Evolutionary conservation across 805 yeast species (phyloP), one percentile per base, ranked within the genome.

Genomic region (Alloascoidea hylecoeti): DNA sequence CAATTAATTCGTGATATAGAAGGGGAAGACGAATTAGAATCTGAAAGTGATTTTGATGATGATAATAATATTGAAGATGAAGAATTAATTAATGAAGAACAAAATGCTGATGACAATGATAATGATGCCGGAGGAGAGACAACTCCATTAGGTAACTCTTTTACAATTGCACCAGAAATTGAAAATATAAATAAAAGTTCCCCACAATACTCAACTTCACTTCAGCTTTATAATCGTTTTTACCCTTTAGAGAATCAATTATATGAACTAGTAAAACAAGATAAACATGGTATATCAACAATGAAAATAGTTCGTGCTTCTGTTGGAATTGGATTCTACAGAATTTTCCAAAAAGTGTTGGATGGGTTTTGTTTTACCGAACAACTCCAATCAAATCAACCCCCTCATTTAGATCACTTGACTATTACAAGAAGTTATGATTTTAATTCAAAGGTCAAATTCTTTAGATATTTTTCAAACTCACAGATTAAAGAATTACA

Each of bases 401-500:
- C 52, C 16, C 41, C 50, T 40, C 40, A 50, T 39, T 41, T 51
- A 35, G 58, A 51, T 39, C 58, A 50, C 41, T 53, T 54, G 41
- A 59, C 54, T 2, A 58, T 84, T 9, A 65, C 78, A 0, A 65
- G 80, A 43, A 75, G 77, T 14, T 72, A 73, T 42, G 94, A 82
- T 49, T 75, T 74, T 45, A 75, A 73, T 42, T 94, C 94, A 0
- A 75, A 85, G 44, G 64, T 68, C 41, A 79, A 82, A 49, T 81
- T 74, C 46, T 82, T 72, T 53, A 62, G 94, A 33, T 75, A 80
- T 46, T 64, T 75, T 43, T 63, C 76, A 0, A 64, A 65, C 35
- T 50, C 56, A 3, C 57, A 63, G 34, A 67, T 63, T 39, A 41
- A 57, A 14, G 49, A 46, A 15, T 50, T 60, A 13, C 51, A 60